phyloP scores from a whole-genome alignment of 306 rosid species.

The Lablab purpureus region DNA sequence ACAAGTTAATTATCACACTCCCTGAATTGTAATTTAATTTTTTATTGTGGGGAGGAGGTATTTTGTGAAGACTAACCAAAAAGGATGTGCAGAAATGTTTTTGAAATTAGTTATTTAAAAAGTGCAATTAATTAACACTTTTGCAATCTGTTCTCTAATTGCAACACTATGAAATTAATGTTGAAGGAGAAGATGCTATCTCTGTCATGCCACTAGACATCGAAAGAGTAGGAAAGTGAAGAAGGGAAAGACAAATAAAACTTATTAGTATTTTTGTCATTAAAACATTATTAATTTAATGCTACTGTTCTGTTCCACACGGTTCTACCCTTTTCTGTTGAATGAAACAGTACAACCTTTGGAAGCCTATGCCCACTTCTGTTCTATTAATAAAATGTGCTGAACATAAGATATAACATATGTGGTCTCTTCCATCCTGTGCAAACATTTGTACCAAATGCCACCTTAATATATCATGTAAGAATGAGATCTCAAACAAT shows the following conservation, averaged over 20 bases:
- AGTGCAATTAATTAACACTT: not conserved
- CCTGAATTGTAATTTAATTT: not conserved
- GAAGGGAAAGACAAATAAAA: not conserved
- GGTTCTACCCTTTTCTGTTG: not conserved
- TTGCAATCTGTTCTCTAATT: not conserved
- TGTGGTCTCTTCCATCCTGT: not conserved
- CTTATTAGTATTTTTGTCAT: not conserved
- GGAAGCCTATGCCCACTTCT: not conserved
- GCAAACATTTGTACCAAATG: constrained; percentile 3
- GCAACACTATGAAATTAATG: not conserved
- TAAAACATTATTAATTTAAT: not conserved
- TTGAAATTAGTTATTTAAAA: not conserved
- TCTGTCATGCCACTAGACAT: not conserved
- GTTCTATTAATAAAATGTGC: constrained; percentile 1
- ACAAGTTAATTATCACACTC: not conserved
- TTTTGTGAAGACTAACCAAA: not conserved
- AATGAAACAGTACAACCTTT: not conserved
- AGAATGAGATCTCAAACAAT: constrained; percentile 12
- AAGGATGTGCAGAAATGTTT: not conserved
- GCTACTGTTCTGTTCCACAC: not conserved
- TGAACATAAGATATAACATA: not conserved
- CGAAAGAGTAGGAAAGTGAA: not conserved
- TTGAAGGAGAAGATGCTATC: not conserved
- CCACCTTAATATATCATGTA: constrained; percentile 9
- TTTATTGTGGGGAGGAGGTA: not conserved